A percentile compares a stretch with the other conserved stretches of the same genome.
phyloP scores from a whole-genome alignment of 345 rosid genomes.

The Moricandia arvensis region DNA sequence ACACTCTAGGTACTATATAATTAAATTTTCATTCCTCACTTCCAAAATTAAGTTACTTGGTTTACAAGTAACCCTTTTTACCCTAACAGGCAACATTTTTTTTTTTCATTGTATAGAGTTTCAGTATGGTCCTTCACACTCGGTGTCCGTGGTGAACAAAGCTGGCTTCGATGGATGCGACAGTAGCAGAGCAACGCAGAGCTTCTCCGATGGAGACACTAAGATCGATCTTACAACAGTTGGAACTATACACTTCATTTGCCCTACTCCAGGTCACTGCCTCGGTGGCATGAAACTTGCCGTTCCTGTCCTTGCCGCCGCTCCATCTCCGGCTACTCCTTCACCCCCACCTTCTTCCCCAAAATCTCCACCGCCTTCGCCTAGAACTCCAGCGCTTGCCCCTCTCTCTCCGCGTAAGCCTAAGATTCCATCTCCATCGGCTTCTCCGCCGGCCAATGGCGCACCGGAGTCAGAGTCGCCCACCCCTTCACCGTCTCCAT shows the following conservation, averaged over 20 bases:
- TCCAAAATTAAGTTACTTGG: neutral
- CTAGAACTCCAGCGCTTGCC: no score
- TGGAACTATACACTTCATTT: slow-evolving; percentile 33
- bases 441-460: slow-evolving; percentile 19
- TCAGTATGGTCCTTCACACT: slow-evolving; percentile 28
- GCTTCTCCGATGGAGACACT: slow-evolving; percentile 23
- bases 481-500: neutral
- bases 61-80: neutral
- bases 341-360: slow-evolving; percentile 15
- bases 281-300: slow-evolving; percentile 39
- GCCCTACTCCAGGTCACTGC: slow-evolving; percentile 32
- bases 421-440: slow-evolving; percentile 1
- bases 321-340: no score
- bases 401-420: no score
- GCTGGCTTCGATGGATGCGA: slow-evolving; percentile 32
- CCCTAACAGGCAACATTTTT: neutral
- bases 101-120: slow-evolving; percentile 24
- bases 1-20: slow-evolving; percentile 29
- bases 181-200: slow-evolving; percentile 9
- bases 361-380: neutral
- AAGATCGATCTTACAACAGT: slow-evolving; percentile 26
- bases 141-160: slow-evolving; percentile 32
- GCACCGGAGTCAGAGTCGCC: neutral
- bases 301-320: slow-evolving; percentile 18
- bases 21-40: neutral